These are phyloP conservation scores for Juglanconis oblonga DNA, from an alignment of 2,329 filamentous ascomycete species.

Conservation along the genomic window DNA sequence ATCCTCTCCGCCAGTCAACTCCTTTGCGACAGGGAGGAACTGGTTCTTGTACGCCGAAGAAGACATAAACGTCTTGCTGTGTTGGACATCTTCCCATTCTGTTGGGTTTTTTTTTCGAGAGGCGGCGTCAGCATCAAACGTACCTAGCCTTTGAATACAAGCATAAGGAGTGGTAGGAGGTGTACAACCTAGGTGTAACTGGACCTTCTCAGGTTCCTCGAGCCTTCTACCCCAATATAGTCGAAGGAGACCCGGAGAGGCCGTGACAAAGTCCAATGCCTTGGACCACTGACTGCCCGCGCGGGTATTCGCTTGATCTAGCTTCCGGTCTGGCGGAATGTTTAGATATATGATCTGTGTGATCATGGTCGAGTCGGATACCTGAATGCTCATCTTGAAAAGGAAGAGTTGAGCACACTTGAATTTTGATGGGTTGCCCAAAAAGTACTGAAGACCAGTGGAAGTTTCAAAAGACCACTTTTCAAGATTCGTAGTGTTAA, in stretches of 20 bases:
- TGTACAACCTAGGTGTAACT: conserved; percentile 20
- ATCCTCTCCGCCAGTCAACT: background rate
- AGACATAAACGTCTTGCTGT: background rate
- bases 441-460: background rate
- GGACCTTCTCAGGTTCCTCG: conserved; percentile 27
- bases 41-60: background rate
- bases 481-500: background rate
- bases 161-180: background rate
- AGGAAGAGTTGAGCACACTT: background rate
- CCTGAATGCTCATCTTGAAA: background rate
- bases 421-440: background rate
- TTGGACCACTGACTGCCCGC: conserved; percentile 11
- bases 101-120: background rate
- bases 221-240: conserved; percentile 31
- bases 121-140: background rate
- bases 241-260: conserved; percentile 22
- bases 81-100: background rate
- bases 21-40: background rate
- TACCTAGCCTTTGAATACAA: background rate
- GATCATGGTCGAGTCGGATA: background rate
- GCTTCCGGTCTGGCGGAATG: conserved; percentile 10
- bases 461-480: background rate
- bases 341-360: conserved; percentile 22
- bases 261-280: conserved; percentile 15
- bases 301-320: conserved; percentile 3